phyloP scores from a whole-genome alignment of 139 green algal species.

The Yamagishiella unicocca region DNA sequence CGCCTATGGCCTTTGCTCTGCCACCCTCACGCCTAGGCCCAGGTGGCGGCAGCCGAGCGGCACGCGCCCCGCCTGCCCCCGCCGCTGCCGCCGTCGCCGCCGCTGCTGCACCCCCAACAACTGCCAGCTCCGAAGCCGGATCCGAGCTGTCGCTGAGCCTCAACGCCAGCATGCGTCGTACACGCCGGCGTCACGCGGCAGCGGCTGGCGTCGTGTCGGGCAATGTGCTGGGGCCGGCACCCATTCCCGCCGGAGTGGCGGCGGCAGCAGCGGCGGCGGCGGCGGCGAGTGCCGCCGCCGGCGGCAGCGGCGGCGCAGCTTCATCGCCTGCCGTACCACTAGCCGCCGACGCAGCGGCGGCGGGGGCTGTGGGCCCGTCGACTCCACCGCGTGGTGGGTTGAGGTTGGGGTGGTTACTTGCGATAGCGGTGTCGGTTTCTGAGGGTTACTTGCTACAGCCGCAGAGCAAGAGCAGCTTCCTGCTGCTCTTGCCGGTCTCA shows the following conservation, averaged over 20 bases:
- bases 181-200: constrained; percentile 1
- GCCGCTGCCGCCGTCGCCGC: not conserved
- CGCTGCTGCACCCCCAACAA: not conserved
- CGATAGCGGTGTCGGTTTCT: not conserved
- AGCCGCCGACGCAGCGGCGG: not conserved
- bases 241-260: not conserved
- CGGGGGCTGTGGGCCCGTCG: not conserved
- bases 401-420: not conserved
- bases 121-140: not conserved
- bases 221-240: constrained; percentile 17
- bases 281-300: not conserved
- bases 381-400: not conserved
- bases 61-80: not conserved
- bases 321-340: not conserved
- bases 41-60: not conserved
- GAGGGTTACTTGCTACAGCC: too few relatives aligned
- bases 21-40: not conserved
- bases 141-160: constrained; percentile 8
- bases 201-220: not conserved
- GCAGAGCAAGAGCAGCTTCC: too few relatives aligned
- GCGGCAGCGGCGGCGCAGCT: not conserved
- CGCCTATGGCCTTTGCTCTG: not conserved
- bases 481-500: too few relatives aligned
- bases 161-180: constrained; percentile 31
- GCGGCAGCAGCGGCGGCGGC: not conserved